Evolutionary conservation across 1,284 basidiomycete species (phyloP).

Genomic region (Mycena sp.): DNA sequence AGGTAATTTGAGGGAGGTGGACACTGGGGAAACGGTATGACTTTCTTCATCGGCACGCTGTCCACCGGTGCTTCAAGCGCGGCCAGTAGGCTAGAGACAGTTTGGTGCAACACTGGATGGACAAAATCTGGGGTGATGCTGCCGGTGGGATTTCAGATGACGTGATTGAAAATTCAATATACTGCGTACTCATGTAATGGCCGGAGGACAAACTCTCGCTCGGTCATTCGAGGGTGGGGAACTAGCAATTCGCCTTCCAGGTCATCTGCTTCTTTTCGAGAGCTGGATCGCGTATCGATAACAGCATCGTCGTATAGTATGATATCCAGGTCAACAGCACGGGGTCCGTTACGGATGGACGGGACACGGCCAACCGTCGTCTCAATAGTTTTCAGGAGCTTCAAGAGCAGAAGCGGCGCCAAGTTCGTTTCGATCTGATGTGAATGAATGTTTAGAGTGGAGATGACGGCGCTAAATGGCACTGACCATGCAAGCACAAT

Average conservation of each 20-base stretch:
- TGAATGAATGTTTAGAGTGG: neutral
- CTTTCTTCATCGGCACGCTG: constrained; percentile 65
- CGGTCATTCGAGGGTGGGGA: constrained; percentile 85
- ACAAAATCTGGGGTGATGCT: constrained; percentile 78
- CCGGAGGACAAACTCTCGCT: constrained; percentile 92
- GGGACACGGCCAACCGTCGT: constrained; percentile 81
- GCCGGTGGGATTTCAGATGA: neutral
- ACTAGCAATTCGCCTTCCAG: constrained; percentile 76
- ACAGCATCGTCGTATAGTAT: constrained; percentile 78
- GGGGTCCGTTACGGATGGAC: constrained; percentile 87
- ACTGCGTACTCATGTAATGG: constrained; percentile 85
- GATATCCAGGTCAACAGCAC: constrained; percentile 93
- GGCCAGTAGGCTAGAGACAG: constrained; percentile 58
- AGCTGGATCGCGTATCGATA: constrained; percentile 65
- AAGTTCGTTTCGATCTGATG: constrained; percentile 80
- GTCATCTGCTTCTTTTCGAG: constrained; percentile 55
- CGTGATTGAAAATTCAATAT: neutral
- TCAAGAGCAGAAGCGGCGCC: constrained; percentile 68
- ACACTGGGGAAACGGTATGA: constrained; percentile 70
- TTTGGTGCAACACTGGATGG: constrained; percentile 65
- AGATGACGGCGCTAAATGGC: neutral
- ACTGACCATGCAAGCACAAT: constrained; percentile 89
- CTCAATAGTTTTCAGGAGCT: constrained; percentile 82
- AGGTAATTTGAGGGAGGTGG: constrained; percentile 43
- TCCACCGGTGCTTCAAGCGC: constrained; percentile 46